Percentiles rank a stretch among this genome's conserved stretches.
These are phyloP conservation scores for Naganishia albida DNA, from an alignment of 1,284 basidiomycete genomes.

Conservation along the genomic window DNA sequence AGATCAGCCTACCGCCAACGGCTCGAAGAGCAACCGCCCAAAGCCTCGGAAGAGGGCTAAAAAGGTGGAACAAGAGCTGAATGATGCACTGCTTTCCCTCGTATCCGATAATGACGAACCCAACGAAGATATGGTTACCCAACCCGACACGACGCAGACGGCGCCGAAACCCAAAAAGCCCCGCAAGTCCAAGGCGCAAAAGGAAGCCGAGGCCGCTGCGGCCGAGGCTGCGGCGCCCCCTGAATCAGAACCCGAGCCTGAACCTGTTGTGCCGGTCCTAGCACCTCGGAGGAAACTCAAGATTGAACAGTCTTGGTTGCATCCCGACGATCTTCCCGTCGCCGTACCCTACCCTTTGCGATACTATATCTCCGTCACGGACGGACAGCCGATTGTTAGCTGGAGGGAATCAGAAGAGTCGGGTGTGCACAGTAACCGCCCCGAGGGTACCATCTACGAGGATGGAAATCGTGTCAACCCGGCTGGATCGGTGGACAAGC, in stretches of 20 bases:
- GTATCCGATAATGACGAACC: not conserved
- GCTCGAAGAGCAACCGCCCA: not conserved
- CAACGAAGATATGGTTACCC: not conserved
- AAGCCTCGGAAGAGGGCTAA: conserved; percentile 4
- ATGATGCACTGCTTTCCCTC: conserved; percentile 11
- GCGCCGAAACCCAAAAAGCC: not conserved
- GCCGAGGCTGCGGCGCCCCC: not conserved
- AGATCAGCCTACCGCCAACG: not conserved
- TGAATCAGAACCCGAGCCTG: not conserved
- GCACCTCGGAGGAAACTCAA: conserved; percentile 18
- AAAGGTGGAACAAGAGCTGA: conserved; percentile 24
- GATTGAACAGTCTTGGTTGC: conserved; percentile 18
- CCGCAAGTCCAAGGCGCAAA: not conserved
- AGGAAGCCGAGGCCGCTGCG: not conserved
- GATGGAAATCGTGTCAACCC: conserved; percentile 17
- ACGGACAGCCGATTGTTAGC: conserved; percentile 24
- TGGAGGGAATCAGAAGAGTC: conserved; percentile 16
- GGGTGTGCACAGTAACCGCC: conserved; percentile 3
- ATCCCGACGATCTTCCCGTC: conserved; percentile 9
- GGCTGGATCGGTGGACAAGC: conserved; percentile 5
- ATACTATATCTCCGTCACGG: conserved; percentile 5
- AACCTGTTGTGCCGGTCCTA: not conserved
- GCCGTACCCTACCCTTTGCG: conserved; percentile 12
- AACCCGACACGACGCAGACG: not conserved
- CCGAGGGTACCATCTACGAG: conserved; percentile 13